Evolutionary conservation across 257 asterid species (phyloP).

Genomic region (Galeopsis tetrahit): DNA sequence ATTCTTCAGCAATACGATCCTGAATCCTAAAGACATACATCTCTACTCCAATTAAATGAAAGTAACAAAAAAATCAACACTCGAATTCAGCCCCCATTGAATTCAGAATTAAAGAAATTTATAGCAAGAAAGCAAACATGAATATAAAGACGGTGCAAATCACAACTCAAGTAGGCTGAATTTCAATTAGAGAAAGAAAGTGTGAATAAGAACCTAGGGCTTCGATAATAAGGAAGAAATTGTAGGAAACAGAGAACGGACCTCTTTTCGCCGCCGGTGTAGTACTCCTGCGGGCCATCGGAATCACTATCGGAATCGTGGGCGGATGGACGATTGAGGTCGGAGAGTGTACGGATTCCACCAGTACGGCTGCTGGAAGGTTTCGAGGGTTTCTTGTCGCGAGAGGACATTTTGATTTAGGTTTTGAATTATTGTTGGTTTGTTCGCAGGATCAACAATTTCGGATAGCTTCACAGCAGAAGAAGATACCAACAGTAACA

Average conservation of each 20-base stretch:
- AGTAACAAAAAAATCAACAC: neutral
- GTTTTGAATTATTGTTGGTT: slow-evolving; percentile 1
- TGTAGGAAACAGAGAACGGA: slow-evolving; percentile 23
- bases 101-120: neutral
- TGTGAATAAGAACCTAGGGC: slow-evolving; percentile 11
- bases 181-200: neutral
- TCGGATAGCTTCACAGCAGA: slow-evolving; percentile 9
- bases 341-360: slow-evolving; percentile 92
- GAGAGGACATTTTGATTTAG: slow-evolving; percentile 59
- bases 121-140: neutral
- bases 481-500: neutral
- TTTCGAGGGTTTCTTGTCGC: slow-evolving; percentile 76
- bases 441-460: neutral
- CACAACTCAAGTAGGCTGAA: neutral
- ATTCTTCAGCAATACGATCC: neutral
- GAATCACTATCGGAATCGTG: slow-evolving; percentile 59
- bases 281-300: slow-evolving; percentile 88
- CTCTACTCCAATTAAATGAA: slow-evolving; percentile 12
- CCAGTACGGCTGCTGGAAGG: slow-evolving; percentile 64
- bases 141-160: slow-evolving; percentile 20
- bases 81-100: neutral
- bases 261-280: slow-evolving; percentile 99
- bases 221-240: neutral
- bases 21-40: neutral
- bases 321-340: slow-evolving; percentile 81